Percentiles rank a stretch among this genome's conserved stretches.
Conservation (phyloP, 345 rosid species). For the Turnera subulata region DNA sequence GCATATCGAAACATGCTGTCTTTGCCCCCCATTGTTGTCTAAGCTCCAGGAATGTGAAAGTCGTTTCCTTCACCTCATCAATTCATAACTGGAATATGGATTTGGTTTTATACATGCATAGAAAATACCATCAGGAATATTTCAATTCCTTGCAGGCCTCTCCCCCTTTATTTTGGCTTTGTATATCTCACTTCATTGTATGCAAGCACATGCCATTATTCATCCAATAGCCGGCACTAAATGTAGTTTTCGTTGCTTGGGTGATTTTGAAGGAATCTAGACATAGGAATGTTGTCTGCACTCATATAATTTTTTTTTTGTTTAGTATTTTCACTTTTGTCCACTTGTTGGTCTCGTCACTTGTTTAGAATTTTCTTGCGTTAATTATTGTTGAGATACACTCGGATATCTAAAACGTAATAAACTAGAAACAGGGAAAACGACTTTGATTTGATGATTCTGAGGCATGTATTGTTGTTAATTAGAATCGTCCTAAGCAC, state of each 20-base stretch:
- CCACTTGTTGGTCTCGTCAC: not conserved
- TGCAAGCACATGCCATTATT: conserved; percentile 14
- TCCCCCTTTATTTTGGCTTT: conserved; percentile 16
- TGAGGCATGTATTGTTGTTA: not conserved
- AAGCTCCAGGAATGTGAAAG: not conserved
- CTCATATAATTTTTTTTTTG: no score
- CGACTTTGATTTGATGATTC: conserved; percentile 1
- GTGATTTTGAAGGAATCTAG: conserved; percentile 1
- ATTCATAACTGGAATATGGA: conserved; percentile 2
- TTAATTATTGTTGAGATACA: not conserved
- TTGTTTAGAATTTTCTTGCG: not conserved
- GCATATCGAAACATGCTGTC: conserved; percentile 53
- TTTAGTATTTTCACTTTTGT: no score
- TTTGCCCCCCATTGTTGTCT: conserved; percentile 36
- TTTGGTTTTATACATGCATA: conserved; percentile 13
- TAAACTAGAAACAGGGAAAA: not conserved
- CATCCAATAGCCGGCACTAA: conserved; percentile 36
- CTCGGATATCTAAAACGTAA: not conserved
- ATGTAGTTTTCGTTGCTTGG: conserved; percentile 15
- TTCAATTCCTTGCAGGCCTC: conserved; percentile 14
- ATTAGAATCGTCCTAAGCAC: not conserved
- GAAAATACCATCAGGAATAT: not conserved
- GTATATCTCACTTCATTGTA: conserved; percentile 2
- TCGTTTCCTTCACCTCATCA: conserved; percentile 16
- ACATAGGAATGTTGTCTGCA: no score